These are phyloP conservation scores for Thelephora aurantiotincta DNA, from an alignment of 768 basidiomycete genomes.

Conservation along the genomic window DNA sequence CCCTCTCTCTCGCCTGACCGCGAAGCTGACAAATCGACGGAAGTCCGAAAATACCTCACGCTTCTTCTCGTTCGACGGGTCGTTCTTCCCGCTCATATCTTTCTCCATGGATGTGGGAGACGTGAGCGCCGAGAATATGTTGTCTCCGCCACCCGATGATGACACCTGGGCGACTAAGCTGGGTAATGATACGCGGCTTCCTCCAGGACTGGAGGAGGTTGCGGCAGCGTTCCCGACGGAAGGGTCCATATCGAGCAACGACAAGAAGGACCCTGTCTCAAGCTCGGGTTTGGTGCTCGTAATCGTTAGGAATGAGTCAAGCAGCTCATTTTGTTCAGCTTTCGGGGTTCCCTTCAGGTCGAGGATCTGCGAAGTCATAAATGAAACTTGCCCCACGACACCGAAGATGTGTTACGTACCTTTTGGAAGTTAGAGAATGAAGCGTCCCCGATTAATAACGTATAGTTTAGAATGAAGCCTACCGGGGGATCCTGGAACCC, in stretches of 20 bases:
- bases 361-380: constrained; percentile 44
- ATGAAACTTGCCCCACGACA: background rate
- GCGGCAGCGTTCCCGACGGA: constrained; percentile 29
- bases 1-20: constrained; percentile 51
- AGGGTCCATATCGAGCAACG: constrained; percentile 93
- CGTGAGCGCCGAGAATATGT: constrained; percentile 41
- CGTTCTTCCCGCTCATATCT: constrained; percentile 31
- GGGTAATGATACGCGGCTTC: constrained; percentile 42
- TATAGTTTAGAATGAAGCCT: constrained; percentile 93
- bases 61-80: constrained; percentile 23
- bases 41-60: constrained; percentile 84
- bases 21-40: constrained; percentile 80
- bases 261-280: constrained; percentile 83
- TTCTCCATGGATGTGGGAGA: constrained; percentile 46
- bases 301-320: constrained; percentile 83
- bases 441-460: constrained; percentile 83
- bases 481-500: constrained; percentile 67
- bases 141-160: constrained; percentile 24
- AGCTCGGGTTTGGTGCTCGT: constrained; percentile 89
- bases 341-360: constrained; percentile 91
- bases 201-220: constrained; percentile 38
- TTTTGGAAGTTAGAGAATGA: constrained; percentile 99
- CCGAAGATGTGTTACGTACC: constrained; percentile 25
- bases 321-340: constrained; percentile 71
- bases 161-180: constrained; percentile 15